Conservation (phyloP, 306 rosid species). For the Castanospermum australe region DNA sequence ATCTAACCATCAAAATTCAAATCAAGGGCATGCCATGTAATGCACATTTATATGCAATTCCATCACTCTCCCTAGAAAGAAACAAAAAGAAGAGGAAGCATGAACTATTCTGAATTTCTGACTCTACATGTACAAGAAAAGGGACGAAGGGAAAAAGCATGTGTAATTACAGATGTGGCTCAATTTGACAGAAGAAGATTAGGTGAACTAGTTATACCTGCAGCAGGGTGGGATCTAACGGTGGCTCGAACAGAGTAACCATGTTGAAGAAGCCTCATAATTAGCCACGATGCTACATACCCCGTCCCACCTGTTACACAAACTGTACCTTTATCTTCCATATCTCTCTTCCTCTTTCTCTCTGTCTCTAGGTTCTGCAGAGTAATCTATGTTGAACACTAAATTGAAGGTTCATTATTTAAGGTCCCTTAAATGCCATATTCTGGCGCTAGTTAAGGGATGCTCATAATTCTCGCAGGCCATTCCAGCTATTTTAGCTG, state of each 20-base stretch:
- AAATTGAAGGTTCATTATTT: not conserved
- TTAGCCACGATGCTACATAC: conserved; percentile 60
- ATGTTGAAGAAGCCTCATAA: conserved; percentile 56
- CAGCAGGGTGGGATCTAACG: conserved; percentile 41
- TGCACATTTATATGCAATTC: not conserved
- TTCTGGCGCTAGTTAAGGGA: conserved; percentile 23
- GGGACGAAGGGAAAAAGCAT: not conserved
- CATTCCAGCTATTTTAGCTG: conserved; percentile 27
- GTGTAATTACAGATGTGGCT: not conserved
- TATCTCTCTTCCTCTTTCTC: not conserved
- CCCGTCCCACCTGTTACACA: conserved; percentile 73
- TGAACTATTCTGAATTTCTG: not conserved
- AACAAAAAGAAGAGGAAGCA: not conserved
- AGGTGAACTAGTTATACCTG: conserved; percentile 19
- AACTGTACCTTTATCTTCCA: conserved; percentile 45
- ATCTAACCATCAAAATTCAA: not conserved
- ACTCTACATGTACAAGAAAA: not conserved
- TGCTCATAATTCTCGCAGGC: conserved; percentile 9
- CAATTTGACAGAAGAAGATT: not conserved
- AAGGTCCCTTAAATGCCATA: conserved; percentile 11
- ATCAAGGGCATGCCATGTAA: not conserved
- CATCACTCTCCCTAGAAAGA: not conserved
- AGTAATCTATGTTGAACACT: not conserved
- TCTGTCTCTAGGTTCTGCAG: not conserved
- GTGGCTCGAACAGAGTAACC: conserved; percentile 57